Conservation (phyloP, 441 rosid species). For the Gossypium davidsonii region DNA sequence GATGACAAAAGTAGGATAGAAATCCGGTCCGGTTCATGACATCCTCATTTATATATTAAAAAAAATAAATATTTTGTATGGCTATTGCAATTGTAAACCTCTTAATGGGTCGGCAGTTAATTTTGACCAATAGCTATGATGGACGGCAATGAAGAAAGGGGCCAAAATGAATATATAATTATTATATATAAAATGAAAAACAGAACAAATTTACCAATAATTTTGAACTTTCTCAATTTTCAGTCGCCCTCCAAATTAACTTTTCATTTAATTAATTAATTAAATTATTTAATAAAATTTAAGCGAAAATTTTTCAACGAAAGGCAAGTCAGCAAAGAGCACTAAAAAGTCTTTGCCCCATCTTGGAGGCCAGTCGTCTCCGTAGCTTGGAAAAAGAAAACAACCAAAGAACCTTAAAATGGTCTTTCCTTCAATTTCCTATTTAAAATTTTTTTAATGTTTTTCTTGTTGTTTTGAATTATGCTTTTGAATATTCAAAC, state of each 20-base stretch:
- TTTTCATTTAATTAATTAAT: neutral
- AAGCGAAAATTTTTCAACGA: neutral
- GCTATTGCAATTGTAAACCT: neutral
- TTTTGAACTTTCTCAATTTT: neutral
- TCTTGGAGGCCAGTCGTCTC: slow-evolving; percentile 4
- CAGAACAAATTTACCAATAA: neutral
- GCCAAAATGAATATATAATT: neutral
- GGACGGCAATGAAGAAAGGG: neutral
- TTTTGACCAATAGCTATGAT: neutral
- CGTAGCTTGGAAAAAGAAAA: neutral
- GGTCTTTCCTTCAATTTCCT: neutral
- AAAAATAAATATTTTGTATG: neutral
- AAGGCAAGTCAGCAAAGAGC: slow-evolving; percentile 1
- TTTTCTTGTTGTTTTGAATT: neutral
- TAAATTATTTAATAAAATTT: neutral
- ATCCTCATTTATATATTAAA: too few relatives aligned
- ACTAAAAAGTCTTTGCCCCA: neutral
- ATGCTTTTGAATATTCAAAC: neutral
- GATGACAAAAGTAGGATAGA: too few relatives aligned
- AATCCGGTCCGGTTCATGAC: too few relatives aligned
- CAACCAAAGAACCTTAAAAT: neutral
- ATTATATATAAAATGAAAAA: neutral
- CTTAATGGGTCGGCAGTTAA: neutral
- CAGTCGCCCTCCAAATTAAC: neutral
- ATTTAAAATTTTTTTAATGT: neutral